Evolutionary conservation across 1,284 basidiomycete genomes (phyloP), one percentile per base, ranked within the genome.

Genomic region (Ceratobasidium sp.): DNA sequence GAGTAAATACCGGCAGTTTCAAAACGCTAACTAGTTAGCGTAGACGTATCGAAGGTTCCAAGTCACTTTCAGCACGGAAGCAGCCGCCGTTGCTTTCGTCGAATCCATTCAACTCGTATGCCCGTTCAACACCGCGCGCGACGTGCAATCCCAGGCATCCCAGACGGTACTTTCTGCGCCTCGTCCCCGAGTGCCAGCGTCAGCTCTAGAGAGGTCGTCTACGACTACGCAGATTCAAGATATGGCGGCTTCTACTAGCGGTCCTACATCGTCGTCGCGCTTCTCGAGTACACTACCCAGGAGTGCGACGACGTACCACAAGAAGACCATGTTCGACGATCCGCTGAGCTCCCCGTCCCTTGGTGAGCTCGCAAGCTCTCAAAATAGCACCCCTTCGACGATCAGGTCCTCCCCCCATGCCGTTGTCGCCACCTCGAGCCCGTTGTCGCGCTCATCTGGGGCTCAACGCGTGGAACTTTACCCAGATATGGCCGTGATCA

Each of bases 21-120:
- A 7, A 2, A 18, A 2, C n/a, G 49, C 16, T 35, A 11, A 66
- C 26, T 6, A 38, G 21, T n/a, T 5, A 13, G 13, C 7, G 11
- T 28, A 67, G 64, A 67, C 64, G 38, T 67, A 67, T 26, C 32
- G 64, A 26, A 32, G 64, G 14, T 67, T 67, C 32, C 64, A 67
- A 41, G 50, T 67, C 5, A 67, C 64, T 2, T 67, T 67, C 64
- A 67, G 44, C 7, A 54, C 64, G 23, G 64, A 54, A 30, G n/a
- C 18, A 16, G 64, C 54, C 9, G 64, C 64, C 1, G 21, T 13
- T 13, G 23, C 23, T 2, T 67, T 67, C 18, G 38, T 67, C 50
- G 13, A 55, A 23, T 54, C 64, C 13, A 67, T 67, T 26, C 49
- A 67, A 41, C 38, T 35, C 28, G 28, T 67, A 28, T 67, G 64